A percentile compares a stretch with the other conserved stretches of the same genome.
Conservation (phyloP, 2,329 filamentous ascomycete species). For the Paecilomyces fulvus region DNA sequence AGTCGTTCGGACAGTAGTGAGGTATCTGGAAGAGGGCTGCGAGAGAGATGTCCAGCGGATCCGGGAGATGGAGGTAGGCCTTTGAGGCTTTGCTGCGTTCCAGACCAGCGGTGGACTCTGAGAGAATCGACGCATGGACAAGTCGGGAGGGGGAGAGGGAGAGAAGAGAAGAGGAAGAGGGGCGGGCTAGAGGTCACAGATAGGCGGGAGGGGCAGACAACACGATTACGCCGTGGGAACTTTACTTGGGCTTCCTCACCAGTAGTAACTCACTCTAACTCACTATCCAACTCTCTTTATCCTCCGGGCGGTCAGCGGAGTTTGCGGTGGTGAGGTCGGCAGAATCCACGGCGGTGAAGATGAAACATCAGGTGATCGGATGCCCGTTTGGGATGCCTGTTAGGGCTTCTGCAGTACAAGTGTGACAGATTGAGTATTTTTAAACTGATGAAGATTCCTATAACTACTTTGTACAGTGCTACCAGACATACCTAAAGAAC, state of each 20-base stretch:
- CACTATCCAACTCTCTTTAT: background rate
- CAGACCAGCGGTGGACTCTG: conserved; percentile 14
- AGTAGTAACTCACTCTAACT: background rate
- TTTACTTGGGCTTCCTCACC: background rate
- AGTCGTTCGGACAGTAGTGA: conserved; percentile 12
- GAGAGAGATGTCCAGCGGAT: conserved; percentile 15
- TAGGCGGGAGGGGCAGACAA: background rate
- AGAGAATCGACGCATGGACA: conserved; percentile 7
- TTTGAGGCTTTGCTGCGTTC: background rate
- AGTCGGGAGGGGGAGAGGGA: conserved; percentile 8
- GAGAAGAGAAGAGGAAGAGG: conserved; percentile 10
- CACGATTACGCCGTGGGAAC: background rate
- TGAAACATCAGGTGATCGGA: no score
- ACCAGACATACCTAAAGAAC: no score
- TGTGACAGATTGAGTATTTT: no score
- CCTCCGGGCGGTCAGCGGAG: no score
- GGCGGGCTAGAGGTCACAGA: conserved; percentile 2
- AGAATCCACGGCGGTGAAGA: no score
- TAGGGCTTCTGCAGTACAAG: no score
- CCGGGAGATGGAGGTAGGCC: conserved; percentile 10
- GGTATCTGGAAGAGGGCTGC: conserved; percentile 11
- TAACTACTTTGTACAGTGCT: no score
- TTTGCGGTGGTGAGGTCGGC: no score
- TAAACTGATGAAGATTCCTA: no score
- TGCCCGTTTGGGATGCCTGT: no score